Evolutionary conservation across 148 eudicot species (phyloP).

Genomic region (Talinum fruticosum): DNA sequence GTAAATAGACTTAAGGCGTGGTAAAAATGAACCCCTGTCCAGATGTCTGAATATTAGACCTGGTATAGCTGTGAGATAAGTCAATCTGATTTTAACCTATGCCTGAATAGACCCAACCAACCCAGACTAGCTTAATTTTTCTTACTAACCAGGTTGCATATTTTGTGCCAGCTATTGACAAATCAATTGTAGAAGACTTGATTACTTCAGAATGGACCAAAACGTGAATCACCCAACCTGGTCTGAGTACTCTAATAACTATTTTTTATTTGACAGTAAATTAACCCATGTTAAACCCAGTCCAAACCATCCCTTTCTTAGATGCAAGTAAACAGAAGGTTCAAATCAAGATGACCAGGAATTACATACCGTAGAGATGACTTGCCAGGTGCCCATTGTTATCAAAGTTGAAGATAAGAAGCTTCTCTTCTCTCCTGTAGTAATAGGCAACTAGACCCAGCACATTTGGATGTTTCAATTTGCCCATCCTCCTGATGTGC

Average conservation of each 20-base stretch:
- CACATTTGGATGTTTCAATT: constrained; percentile 59
- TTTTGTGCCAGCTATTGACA: not conserved
- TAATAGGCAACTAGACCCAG: constrained; percentile 65
- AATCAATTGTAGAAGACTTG: too few relatives aligned
- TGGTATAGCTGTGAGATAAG: not conserved
- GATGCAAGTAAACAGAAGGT: not conserved
- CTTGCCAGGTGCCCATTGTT: constrained; percentile 56
- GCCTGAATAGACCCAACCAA: not conserved
- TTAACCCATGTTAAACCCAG: not conserved
- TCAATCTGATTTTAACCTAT: not conserved
- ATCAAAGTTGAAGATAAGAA: constrained; percentile 49
- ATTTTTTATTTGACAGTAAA: not conserved
- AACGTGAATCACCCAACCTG: not conserved
- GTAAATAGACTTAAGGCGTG: too few relatives aligned
- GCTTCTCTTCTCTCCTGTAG: constrained; percentile 78
- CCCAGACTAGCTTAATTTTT: not conserved
- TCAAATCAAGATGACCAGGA: not conserved
- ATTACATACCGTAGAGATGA: constrained; percentile 59
- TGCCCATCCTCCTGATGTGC: constrained; percentile 61
- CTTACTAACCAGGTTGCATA: not conserved
- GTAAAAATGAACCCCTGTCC: too few relatives aligned
- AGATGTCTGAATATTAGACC: not conserved
- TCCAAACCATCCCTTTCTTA: not conserved
- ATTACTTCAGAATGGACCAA: not conserved
- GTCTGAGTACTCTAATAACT: not conserved